phyloP scores from a whole-genome alignment of 2,329 filamentous ascomycete genomes.

The Curvularia eragrostidis region DNA sequence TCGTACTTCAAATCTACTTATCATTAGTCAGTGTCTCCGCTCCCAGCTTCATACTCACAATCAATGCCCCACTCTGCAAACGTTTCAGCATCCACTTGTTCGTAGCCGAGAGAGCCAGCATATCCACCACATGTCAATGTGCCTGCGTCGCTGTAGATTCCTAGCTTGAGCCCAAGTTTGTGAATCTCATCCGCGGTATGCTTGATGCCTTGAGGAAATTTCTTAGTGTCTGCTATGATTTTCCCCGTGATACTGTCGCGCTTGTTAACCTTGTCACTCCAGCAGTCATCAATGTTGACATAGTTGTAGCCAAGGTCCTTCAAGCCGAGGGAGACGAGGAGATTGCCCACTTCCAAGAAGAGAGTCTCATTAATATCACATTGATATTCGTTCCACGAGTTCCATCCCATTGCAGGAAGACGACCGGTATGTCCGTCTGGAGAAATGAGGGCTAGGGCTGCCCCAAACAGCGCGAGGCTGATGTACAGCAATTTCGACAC shows the following conservation, averaged over 20 bases:
- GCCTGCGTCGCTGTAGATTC: slow-evolving; percentile 66
- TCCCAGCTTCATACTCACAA: slow-evolving; percentile 17
- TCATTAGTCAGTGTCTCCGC: neutral
- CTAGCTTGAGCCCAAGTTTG: slow-evolving; percentile 64
- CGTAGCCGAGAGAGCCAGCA: slow-evolving; percentile 63
- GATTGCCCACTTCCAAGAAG: slow-evolving; percentile 25
- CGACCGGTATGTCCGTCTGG: slow-evolving; percentile 23
- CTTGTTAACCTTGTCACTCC: slow-evolving; percentile 53
- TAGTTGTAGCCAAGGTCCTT: slow-evolving; percentile 49
- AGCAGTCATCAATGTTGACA: slow-evolving; percentile 68
- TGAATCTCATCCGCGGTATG: slow-evolving; percentile 63
- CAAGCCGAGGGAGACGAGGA: slow-evolving; percentile 26
- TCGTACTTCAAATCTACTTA: slow-evolving; percentile 41
- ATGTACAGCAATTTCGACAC: neutral
- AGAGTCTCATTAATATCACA: slow-evolving; percentile 33
- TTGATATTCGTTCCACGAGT: slow-evolving; percentile 31
- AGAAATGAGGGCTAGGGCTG: slow-evolving; percentile 13
- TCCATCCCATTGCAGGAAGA: slow-evolving; percentile 34
- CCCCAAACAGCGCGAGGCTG: slow-evolving; percentile 1
- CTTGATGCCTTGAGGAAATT: slow-evolving; percentile 65
- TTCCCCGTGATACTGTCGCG: slow-evolving; percentile 41
- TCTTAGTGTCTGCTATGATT: slow-evolving; percentile 57
- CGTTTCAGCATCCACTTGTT: slow-evolving; percentile 62
- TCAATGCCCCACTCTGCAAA: slow-evolving; percentile 54
- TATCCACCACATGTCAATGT: slow-evolving; percentile 62